Conservation (phyloP, 2,329 filamentous ascomycete species). For the Alternaria gansuensis region DNA sequence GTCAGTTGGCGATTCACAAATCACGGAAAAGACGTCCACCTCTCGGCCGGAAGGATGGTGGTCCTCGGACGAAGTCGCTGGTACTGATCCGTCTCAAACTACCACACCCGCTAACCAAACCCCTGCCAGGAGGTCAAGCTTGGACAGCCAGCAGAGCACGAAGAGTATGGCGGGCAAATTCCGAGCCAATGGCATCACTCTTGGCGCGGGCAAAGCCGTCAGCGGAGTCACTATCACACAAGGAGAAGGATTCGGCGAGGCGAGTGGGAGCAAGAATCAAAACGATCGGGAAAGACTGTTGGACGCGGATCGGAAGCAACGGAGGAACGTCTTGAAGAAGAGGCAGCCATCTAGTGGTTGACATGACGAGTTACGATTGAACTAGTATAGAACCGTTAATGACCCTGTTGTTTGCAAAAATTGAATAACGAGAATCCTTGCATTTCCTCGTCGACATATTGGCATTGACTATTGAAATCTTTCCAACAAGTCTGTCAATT, state of each 20-base stretch:
- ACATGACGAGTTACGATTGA: not conserved
- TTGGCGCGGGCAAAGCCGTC: slow-evolving; percentile 46
- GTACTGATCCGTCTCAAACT: slow-evolving; percentile 40
- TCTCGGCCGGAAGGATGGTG: slow-evolving; percentile 53
- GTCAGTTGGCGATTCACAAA: slow-evolving; percentile 40
- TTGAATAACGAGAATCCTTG: not conserved
- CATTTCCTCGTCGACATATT: not conserved
- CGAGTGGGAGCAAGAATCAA: slow-evolving; percentile 2
- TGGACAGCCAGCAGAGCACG: slow-evolving; percentile 43
- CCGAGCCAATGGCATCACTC: slow-evolving; percentile 45
- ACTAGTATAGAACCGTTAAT: not conserved
- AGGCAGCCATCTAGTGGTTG: slow-evolving; percentile 12
- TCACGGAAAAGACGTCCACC: slow-evolving; percentile 43
- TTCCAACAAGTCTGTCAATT: not conserved
- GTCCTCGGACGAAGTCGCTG: slow-evolving; percentile 51
- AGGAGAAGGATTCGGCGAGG: slow-evolving; percentile 26
- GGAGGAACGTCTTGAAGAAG: slow-evolving; percentile 19
- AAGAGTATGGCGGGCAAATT: slow-evolving; percentile 38
- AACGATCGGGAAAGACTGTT: slow-evolving; percentile 11
- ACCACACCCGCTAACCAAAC: slow-evolving; percentile 26
- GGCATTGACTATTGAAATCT: not conserved
- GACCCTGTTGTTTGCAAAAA: slow-evolving; percentile 3
- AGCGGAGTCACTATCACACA: slow-evolving; percentile 38
- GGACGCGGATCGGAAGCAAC: slow-evolving; percentile 14
- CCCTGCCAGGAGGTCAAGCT: slow-evolving; percentile 26